Base-by-base conservation (phyloP, 306 rosid species). In the Datisca glomerata region DNA sequence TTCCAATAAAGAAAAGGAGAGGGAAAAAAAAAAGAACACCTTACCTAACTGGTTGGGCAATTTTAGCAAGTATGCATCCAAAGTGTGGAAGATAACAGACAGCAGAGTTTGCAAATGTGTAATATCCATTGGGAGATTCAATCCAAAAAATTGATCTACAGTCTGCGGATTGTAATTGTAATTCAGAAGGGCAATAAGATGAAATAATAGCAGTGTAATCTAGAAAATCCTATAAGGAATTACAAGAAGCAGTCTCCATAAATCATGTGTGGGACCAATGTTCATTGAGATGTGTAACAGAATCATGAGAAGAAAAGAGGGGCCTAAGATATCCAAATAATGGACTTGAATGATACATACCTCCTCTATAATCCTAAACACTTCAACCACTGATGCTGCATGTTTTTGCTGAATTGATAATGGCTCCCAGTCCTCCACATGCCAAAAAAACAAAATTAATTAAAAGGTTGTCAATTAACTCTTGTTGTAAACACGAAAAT, bases 61-160 rank as follows among this genome's bases (percentile, higher is more conserved):
- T 46, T 67, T 70, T 52, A 37, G 41, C 57, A 74, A 31, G 61
- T 69, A 74, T 50, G 67, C 58, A 55, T 69, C 70, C 67, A 74
- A 52, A 21, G 70, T 45, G 66, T 65, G 73, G 39, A 69, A 74
- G 53, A 61, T 61, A 48, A 65, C 55, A n/a, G 81, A 74, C 24
- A 74, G 60, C 34, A 74, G 68, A 54, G 74, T 75, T 74, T 74
- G 76, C 49, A 74, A 52, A 69, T 74, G 76, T 14, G 70, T 65
- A 43, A 74, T 50, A 49, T 74, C 81, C 65, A 74, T 65, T 21
- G 76, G 69, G 37, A 74, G 73, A 45, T 69, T 54, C 32, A 74
- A 59, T 22, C 75, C 61, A 57, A 74, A 74, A 47, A 69, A 67
- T 56, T 74, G 77, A 61, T 74, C 77, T 20, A 74, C 73, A 16